These are phyloP conservation scores for Tetradesmus obliquus DNA, from an alignment of 139 green algal species.

Conservation along the genomic window DNA sequence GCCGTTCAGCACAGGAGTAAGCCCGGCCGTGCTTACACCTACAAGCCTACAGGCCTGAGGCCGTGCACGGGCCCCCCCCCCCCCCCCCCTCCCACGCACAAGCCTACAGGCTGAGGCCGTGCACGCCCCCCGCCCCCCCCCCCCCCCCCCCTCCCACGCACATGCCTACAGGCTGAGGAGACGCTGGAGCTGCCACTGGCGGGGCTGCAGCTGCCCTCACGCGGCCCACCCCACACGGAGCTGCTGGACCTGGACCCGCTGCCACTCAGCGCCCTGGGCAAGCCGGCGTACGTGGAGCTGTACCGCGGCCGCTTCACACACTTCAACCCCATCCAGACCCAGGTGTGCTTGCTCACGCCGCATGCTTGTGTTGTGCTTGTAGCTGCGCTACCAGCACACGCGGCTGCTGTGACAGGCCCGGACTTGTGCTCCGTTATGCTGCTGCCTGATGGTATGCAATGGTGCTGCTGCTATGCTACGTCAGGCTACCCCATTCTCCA, in stretches of 20 bases:
- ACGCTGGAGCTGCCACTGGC: slow-evolving; percentile 77
- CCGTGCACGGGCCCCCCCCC: no score
- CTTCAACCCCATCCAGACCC: slow-evolving; percentile 99
- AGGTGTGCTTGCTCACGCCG: slow-evolving; percentile 49
- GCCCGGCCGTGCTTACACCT: no score
- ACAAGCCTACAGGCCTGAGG: no score
- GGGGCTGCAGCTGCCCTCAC: slow-evolving; percentile 84
- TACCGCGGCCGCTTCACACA: slow-evolving; percentile 89
- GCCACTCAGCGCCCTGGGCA: slow-evolving; percentile 84
- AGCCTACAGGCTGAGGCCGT: slow-evolving; percentile 61
- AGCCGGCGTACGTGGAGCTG: slow-evolving; percentile 77
- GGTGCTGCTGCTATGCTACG: no score
- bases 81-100: no score
- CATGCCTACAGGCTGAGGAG: slow-evolving; percentile 59
- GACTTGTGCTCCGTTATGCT: not conserved
- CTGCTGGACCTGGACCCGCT: slow-evolving; percentile 96
- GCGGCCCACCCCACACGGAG: slow-evolving; percentile 75
- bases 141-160: not conserved
- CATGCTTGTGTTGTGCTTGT: not conserved
- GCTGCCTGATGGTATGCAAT: not conserved
- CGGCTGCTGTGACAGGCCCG: no score
- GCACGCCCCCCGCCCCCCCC: not conserved
- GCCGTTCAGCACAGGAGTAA: no score
- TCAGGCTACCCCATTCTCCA: no score
- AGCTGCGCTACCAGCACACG: not conserved